A percentile compares a stretch with the other conserved stretches of the same genome.
Conservation (phyloP, 768 basidiomycete genomes). For the Amanita pallidorosea region DNA sequence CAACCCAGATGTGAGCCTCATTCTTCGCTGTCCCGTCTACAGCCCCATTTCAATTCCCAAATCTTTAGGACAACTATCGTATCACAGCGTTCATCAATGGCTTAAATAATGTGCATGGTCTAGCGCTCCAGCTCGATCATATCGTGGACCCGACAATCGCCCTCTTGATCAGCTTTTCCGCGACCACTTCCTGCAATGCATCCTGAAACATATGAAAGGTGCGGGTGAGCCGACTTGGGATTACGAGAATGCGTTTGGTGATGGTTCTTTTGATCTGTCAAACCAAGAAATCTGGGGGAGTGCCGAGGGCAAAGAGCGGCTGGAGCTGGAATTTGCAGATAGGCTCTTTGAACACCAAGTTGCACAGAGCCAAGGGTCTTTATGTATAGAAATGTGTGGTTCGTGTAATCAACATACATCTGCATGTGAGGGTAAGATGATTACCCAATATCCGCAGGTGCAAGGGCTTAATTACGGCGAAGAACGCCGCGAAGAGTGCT, state of each 20-base stretch:
- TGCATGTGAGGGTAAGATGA: too few species aligned
- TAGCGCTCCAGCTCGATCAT: slow-evolving; percentile 7
- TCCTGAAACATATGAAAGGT: slow-evolving; percentile 1
- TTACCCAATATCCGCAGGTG: too few species aligned
- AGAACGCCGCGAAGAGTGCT: too few species aligned
- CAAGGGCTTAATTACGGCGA: too few species aligned
- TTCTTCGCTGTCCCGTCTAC: too few species aligned
- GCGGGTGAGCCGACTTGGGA: neutral
- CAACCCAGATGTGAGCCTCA: too few species aligned
- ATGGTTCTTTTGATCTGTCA: neutral
- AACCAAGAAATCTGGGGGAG: slow-evolving; percentile 9
- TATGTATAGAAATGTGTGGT: too few species aligned
- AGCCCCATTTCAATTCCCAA: too few species aligned
- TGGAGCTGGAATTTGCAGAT: slow-evolving; percentile 16
- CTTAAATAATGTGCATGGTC: too few species aligned
- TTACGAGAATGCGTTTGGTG: neutral
- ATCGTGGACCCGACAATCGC: slow-evolving; percentile 6
- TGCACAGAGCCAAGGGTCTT: neutral
- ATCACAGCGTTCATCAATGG: too few species aligned
- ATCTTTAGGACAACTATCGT: too few species aligned
- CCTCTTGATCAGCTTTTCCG: slow-evolving; percentile 2
- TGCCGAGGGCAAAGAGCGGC: slow-evolving; percentile 12
- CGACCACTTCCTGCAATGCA: neutral
- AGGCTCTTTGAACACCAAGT: slow-evolving; percentile 6
- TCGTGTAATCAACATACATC: too few species aligned